Percentiles rank a stretch among this genome's conserved stretches.
Evolutionary conservation across 345 rosid species (phyloP).

Genomic region (Eucalyptus microcorys): DNA sequence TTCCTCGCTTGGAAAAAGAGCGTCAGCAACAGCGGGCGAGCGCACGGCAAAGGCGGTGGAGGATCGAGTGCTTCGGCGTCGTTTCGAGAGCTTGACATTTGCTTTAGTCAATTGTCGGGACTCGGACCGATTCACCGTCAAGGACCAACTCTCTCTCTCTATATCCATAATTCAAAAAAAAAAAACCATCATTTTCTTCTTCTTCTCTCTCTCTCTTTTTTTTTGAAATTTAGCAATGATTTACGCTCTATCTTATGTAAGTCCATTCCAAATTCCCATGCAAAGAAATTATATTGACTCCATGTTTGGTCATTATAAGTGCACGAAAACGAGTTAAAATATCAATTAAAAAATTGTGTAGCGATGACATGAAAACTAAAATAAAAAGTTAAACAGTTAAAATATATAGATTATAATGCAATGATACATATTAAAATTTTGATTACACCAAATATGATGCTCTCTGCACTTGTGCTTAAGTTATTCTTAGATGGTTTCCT

Average conservation of each 20-base stretch:
- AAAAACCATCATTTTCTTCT: background rate
- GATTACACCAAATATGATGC: background rate
- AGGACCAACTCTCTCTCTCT: background rate
- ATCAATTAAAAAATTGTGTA: background rate
- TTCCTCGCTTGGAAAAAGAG: background rate
- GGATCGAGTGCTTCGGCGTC: too few relatives aligned
- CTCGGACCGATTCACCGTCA: too few relatives aligned
- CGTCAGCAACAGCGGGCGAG: too few relatives aligned
- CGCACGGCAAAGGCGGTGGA: too few relatives aligned
- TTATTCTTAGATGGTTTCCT: background rate
- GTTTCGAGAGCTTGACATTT: too few relatives aligned
- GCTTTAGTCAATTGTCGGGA: too few relatives aligned
- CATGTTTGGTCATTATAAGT: fast-evolving
- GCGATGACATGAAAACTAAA: background rate
- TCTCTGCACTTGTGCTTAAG: background rate
- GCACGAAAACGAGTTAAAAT: fast-evolving
- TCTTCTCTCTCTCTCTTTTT: background rate
- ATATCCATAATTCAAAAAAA: background rate
- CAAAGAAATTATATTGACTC: background rate
- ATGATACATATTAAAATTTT: background rate
- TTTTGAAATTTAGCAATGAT: background rate
- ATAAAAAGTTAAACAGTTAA: background rate
- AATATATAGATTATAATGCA: background rate
- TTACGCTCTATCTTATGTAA: background rate
- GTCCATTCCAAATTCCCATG: background rate